phyloP scores from a whole-genome alignment of 495 filamentous ascomycete genomes.

The Penicillium goetzii region DNA sequence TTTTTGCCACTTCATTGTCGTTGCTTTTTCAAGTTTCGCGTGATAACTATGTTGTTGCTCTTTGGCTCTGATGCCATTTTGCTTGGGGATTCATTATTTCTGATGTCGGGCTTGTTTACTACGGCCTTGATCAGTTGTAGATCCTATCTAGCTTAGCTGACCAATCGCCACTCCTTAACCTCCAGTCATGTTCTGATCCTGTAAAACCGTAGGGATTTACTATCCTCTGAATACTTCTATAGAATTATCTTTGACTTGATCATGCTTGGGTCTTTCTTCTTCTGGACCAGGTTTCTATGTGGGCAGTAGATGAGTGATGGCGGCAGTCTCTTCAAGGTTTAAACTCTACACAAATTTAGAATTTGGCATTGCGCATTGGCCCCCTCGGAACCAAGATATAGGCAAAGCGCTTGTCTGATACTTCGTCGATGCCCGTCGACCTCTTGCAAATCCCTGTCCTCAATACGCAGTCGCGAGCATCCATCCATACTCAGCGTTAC shows the following conservation, averaged over 20 bases:
- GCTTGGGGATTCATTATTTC: background rate
- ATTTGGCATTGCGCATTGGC: no score
- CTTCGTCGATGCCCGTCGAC: no score
- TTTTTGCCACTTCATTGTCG: background rate
- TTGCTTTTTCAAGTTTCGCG: background rate
- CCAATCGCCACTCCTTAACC: constrained; percentile 34
- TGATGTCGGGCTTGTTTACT: background rate
- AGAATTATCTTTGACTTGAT: background rate
- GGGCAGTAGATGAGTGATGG: no score
- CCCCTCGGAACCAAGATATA: no score
- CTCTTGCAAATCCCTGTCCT: no score
- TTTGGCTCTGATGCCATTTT: background rate
- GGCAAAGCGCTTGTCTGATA: no score
- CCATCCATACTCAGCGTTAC: no score
- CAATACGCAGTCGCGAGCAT: no score
- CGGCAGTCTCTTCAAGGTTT: no score
- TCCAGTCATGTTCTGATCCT: background rate
- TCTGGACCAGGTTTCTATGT: background rate
- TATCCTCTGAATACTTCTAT: background rate
- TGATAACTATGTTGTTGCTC: background rate
- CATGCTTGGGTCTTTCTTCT: no score
- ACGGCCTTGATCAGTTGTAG: background rate
- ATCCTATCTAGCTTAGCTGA: constrained; percentile 28
- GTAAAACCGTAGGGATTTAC: background rate
- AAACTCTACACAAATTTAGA: no score